These are phyloP conservation scores for Camellia sinensis DNA, from an alignment of 148 eudicot species.

Conservation along the genomic window DNA sequence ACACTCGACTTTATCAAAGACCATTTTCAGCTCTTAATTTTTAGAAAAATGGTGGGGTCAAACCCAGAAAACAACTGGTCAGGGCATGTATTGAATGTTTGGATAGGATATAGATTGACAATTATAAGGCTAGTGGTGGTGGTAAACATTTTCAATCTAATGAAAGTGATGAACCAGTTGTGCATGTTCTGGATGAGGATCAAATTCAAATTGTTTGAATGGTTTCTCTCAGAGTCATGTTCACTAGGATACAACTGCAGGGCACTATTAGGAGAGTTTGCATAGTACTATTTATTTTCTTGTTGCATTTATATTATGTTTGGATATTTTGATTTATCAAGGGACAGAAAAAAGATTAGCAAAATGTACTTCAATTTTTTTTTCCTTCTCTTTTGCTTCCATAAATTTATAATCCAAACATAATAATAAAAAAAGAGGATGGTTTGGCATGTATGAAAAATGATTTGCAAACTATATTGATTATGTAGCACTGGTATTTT, in stretches of 20 bases:
- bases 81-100: not conserved
- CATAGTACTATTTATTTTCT: not conserved
- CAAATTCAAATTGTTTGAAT: not conserved
- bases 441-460: no score
- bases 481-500: no score
- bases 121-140: slow-evolving; percentile 4
- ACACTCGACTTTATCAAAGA: no score
- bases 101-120: not conserved
- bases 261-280: not conserved
- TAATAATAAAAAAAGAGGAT: no score
- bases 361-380: no score
- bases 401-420: no score
- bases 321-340: no score
- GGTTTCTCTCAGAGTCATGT: not conserved
- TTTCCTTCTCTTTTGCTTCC: no score
- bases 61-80: slow-evolving; percentile 2
- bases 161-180: not conserved
- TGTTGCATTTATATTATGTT: not conserved
- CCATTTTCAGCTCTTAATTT: no score
- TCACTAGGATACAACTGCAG: not conserved
- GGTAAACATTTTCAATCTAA: not conserved
- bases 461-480: no score
- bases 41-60: not conserved
- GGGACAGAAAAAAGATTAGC: no score
- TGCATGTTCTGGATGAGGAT: not conserved